Evolutionary conservation across 768 basidiomycete species (phyloP).

Genomic region (Exidia glandulosa): DNA sequence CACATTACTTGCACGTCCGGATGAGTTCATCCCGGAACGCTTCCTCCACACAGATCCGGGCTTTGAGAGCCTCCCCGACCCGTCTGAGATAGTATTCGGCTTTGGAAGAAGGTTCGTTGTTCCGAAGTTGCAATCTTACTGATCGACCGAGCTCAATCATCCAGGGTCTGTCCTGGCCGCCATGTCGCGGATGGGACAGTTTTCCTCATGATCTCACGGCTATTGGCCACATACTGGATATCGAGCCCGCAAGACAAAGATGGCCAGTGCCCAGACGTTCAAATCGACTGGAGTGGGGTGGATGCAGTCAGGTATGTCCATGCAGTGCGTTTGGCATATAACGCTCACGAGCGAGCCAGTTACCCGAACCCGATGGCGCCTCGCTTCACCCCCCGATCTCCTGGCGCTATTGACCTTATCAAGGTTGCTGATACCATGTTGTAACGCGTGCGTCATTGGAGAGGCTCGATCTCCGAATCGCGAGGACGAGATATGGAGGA

Average conservation of each 20-base stretch:
- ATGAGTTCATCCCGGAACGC: slow-evolving; percentile 11
- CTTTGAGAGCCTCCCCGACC: slow-evolving; percentile 12
- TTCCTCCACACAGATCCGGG: slow-evolving; percentile 9
- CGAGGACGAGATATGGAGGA: no score
- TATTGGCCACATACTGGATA: neutral
- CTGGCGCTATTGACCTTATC: no score
- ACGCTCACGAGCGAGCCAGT: no score
- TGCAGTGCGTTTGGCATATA: no score
- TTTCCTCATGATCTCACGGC: slow-evolving; percentile 10
- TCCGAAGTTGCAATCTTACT: no score
- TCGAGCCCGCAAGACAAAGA: neutral
- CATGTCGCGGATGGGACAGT: slow-evolving; percentile 11
- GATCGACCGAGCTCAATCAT: no score
- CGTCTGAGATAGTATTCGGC: slow-evolving; percentile 11
- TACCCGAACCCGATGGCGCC: no score
- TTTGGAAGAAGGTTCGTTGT: no score
- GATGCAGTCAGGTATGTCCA: neutral
- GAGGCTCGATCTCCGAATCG: no score
- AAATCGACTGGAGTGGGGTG: neutral
- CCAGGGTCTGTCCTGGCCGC: slow-evolving; percentile 14
- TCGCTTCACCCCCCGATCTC: no score
- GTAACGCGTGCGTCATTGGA: no score
- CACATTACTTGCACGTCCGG: slow-evolving; percentile 9
- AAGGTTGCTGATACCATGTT: no score
- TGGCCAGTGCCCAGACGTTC: neutral